A percentile compares a stretch with the other conserved stretches of the same genome.
phyloP scores from a whole-genome alignment of 495 filamentous ascomycete genomes.

The Pyrenopolyporus hunteri region DNA sequence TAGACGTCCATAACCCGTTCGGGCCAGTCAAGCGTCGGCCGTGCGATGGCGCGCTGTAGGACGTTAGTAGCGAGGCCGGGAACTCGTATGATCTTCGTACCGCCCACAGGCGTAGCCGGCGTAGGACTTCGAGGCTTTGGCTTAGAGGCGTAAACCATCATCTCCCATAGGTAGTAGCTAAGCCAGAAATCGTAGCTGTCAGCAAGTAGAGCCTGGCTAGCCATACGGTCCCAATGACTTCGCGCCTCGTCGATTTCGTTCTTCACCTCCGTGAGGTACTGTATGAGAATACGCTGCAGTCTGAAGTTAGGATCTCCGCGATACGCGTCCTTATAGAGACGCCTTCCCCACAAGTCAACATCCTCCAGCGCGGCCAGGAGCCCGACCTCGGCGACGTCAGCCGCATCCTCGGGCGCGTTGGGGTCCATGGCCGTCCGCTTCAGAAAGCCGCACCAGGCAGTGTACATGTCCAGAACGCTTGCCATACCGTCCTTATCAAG shows the following conservation, averaged over 20 bases:
- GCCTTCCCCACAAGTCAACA: constrained; percentile 76
- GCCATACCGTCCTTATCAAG: constrained; percentile 76
- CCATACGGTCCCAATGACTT: constrained; percentile 74
- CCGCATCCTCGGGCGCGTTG: constrained; percentile 80
- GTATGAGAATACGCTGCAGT: constrained; percentile 88
- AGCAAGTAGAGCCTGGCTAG: constrained; percentile 61
- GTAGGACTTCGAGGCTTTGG: constrained; percentile 53
- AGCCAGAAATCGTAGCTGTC: constrained; percentile 92
- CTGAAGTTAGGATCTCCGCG: constrained; percentile 86
- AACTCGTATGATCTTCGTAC: constrained; percentile 39
- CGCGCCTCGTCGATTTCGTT: constrained; percentile 69
- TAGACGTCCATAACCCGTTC: constrained; percentile 86
- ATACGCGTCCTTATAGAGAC: constrained; percentile 73
- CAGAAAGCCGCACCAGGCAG: constrained; percentile 91
- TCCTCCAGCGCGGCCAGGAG: constrained; percentile 84
- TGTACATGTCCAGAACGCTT: constrained; percentile 85
- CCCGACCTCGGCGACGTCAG: constrained; percentile 90
- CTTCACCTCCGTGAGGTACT: constrained; percentile 78
- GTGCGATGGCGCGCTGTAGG: constrained; percentile 72
- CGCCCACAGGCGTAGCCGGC: constrained; percentile 45
- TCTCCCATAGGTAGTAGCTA: constrained; percentile 87
- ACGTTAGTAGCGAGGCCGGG: constrained; percentile 74
- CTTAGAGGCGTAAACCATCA: constrained; percentile 61
- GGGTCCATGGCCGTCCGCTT: constrained; percentile 79
- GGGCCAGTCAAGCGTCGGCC: constrained; percentile 82